These are phyloP conservation scores for Caryopteris hybrid DNA, from an alignment of 305 asterid species.

Conservation along the genomic window DNA sequence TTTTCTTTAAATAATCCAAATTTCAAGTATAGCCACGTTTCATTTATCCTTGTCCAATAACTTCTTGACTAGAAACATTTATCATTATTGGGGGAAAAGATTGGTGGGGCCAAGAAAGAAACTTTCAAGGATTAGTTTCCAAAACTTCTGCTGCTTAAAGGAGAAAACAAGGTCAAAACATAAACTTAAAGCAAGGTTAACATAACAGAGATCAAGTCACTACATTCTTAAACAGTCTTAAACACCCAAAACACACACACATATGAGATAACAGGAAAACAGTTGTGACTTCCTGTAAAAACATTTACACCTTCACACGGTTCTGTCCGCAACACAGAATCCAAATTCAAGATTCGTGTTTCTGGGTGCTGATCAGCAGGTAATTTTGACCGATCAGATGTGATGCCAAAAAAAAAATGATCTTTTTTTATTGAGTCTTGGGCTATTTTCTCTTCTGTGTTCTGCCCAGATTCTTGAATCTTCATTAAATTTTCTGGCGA, in stretches of 20 bases:
- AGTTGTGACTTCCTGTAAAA: slow-evolving; percentile 9
- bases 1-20: neutral
- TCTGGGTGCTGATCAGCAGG: slow-evolving; percentile 21
- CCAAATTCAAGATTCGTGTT: slow-evolving; percentile 18
- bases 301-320: neutral
- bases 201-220: neutral
- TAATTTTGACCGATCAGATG: slow-evolving; percentile 10
- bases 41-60: neutral
- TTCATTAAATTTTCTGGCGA: neutral
- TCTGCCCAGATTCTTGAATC: too few species aligned
- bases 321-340: neutral
- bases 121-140: slow-evolving; percentile 27
- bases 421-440: neutral
- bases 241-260: slow-evolving; percentile 6
- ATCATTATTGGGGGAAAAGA: neutral
- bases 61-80: neutral
- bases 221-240: slow-evolving; percentile 18
- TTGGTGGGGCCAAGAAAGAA: slow-evolving; percentile 26
- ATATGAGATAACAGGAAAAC: neutral
- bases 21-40: too few species aligned
- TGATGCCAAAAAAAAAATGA: neutral
- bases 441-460: too few species aligned
- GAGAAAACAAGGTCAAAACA: neutral
- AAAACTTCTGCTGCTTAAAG: slow-evolving; percentile 13
- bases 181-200: slow-evolving; percentile 26